Conservation (phyloP, 352 stramenopile species). For the Phytopythium oedochilum region DNA sequence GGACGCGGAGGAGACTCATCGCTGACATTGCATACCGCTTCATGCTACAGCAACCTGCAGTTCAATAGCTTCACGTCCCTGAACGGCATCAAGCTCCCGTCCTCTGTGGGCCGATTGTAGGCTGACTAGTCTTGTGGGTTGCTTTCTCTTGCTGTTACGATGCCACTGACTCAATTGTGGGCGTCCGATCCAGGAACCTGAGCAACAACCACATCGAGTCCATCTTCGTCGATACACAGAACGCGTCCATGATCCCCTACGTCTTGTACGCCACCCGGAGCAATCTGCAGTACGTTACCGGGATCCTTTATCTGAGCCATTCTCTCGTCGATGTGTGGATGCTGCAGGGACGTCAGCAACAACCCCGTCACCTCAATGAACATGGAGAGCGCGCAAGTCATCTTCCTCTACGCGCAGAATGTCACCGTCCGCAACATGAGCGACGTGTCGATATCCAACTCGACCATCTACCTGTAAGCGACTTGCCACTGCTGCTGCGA, state of each 20-base stretch:
- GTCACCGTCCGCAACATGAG: slow-evolving; percentile 14
- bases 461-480: slow-evolving; percentile 6
- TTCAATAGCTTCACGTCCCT: slow-evolving; percentile 1
- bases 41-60: neutral
- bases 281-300: neutral
- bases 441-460: slow-evolving; percentile 10
- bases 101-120: neutral
- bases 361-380: slow-evolving; percentile 20
- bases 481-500: neutral
- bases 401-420: slow-evolving; percentile 18
- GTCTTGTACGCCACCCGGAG: neutral
- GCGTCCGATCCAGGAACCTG: neutral
- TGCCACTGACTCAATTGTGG: neutral
- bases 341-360: slow-evolving; percentile 18
- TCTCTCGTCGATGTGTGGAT: neutral
- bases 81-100: neutral
- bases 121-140: neutral
- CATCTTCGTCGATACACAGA: neutral
- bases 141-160: neutral
- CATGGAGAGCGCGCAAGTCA: slow-evolving; percentile 10
- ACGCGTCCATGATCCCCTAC: neutral
- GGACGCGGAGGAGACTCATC: neutral
- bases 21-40: neutral
- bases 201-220: slow-evolving; percentile 1
- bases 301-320: neutral